Base-by-base conservation (phyloP, 1,284 basidiomycete genomes). In the Cutaneotrichosporon sp. region DNA sequence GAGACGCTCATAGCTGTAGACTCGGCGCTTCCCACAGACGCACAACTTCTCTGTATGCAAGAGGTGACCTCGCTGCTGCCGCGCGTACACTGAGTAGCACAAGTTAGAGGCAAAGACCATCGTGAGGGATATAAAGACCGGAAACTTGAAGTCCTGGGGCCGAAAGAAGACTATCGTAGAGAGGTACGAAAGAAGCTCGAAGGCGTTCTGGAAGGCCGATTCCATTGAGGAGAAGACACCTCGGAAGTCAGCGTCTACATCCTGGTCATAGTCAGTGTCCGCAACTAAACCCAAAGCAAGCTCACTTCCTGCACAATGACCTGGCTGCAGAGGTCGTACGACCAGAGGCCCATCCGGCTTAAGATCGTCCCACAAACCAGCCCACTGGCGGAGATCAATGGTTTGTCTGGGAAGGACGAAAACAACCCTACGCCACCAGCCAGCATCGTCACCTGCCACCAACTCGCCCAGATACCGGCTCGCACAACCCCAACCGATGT, bases 391-490 rank as follows among this genome's bases (percentile, higher is more conserved):
- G 55, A 49, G 51, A 68, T 66, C 57, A 68, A 64, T 12, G 66
- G 57, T 3, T 63, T 4, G 8, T 26, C 38, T 2, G 8, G 20
- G 22, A 39, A 39, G 20, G 24, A 12, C 24, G 2, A 16, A 24
- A 39, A 39, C 14, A 39, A 6, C 24, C 22, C 10, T 5, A 72
- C 57, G 1, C 64, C 65, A 0, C 73, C 75, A 3, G 65, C 47
- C 7, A 77, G 67, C 32, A 70, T 72, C 1, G 52, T 42, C 31
- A 70, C 63, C 39, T 77, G 74, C 47, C 67, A 70, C 71, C 69
- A 68, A 42, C 77, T 72, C 14, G 66, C 70, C 77, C 77, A 80
- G 0, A 72, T 74, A 12, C 79, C 79, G 0, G 78, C 74, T 19
- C 78, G 61, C 5, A 75, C 74, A 3, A 79, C 65, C 0, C 79